phyloP scores from a whole-genome alignment of 2,329 filamentous ascomycete species.

The Cladosporium sp. region DNA sequence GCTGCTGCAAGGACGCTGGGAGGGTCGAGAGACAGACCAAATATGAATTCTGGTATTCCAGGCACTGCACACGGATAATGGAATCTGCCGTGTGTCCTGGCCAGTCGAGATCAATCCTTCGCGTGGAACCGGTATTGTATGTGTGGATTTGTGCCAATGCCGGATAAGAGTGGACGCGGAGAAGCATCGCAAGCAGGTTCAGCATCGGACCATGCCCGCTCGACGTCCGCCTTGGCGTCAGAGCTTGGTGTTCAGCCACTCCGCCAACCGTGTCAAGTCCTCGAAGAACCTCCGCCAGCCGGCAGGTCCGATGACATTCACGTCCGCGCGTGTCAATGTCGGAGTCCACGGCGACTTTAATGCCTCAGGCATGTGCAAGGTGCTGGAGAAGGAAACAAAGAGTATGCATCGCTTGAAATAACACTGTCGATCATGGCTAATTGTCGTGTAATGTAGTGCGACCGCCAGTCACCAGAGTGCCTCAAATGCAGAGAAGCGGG shows the following conservation, averaged over 20 bases:
- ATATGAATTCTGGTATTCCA: background rate
- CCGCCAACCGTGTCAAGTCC: background rate
- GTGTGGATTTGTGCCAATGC: background rate
- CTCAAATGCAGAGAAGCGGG: conserved; percentile 10
- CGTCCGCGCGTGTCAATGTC: background rate
- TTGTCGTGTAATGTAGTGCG: background rate
- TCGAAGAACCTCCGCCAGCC: background rate
- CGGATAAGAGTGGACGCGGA: background rate
- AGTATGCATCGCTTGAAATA: background rate
- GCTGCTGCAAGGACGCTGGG: background rate
- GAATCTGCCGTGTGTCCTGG: background rate
- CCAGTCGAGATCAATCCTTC: background rate
- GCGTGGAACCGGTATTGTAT: background rate
- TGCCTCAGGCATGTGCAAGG: conserved; percentile 14
- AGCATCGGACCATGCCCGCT: background rate
- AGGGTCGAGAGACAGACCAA: background rate
- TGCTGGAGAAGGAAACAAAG: conserved; percentile 13
- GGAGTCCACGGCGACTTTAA: conserved; percentile 1
- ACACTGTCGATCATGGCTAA: background rate
- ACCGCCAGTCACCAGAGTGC: background rate
- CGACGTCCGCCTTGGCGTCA: background rate
- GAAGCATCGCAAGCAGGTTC: background rate
- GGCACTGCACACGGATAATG: background rate
- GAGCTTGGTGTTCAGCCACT: background rate
- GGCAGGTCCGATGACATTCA: background rate